Evolutionary conservation across 1,284 basidiomycete species (phyloP).

Genomic region (Fistulinella staudtii): DNA sequence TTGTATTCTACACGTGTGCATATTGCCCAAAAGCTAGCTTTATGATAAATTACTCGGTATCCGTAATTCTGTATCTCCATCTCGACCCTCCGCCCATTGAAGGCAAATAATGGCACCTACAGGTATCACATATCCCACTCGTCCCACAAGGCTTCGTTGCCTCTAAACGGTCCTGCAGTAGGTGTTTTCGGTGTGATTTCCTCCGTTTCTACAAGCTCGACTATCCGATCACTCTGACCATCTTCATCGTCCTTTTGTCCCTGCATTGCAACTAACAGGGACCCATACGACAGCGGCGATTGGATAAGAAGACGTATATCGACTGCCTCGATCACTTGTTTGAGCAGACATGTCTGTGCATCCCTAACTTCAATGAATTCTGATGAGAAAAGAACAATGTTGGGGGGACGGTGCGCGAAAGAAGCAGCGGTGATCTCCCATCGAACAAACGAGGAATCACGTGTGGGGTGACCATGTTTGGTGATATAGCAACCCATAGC

Average conservation of each 20-base stretch:
- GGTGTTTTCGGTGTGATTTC: slow-evolving; percentile 43
- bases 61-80: too few relatives aligned
- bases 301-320: slow-evolving; percentile 60
- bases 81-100: neutral
- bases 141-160: slow-evolving; percentile 50
- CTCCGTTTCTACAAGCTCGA: slow-evolving; percentile 66
- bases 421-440: slow-evolving; percentile 68
- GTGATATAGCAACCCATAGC: slow-evolving; percentile 70
- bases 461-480: slow-evolving; percentile 59
- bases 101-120: neutral
- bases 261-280: slow-evolving; percentile 58
- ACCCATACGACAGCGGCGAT: slow-evolving; percentile 37
- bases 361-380: slow-evolving; percentile 72
- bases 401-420: slow-evolving; percentile 54
- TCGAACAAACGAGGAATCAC: slow-evolving; percentile 58
- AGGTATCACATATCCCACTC: slow-evolving; percentile 62
- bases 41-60: slow-evolving; percentile 17
- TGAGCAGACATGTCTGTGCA: slow-evolving; percentile 55
- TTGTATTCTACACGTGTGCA: slow-evolving; percentile 9
- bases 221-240: slow-evolving; percentile 55
- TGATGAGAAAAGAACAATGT: slow-evolving; percentile 67
- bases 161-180: slow-evolving; percentile 27
- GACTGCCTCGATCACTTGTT: slow-evolving; percentile 67
- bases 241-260: slow-evolving; percentile 51
- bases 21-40: slow-evolving; percentile 3